phyloP scores from a whole-genome alignment of 2,329 filamentous ascomycete species.

The Trichoderma sp. region DNA sequence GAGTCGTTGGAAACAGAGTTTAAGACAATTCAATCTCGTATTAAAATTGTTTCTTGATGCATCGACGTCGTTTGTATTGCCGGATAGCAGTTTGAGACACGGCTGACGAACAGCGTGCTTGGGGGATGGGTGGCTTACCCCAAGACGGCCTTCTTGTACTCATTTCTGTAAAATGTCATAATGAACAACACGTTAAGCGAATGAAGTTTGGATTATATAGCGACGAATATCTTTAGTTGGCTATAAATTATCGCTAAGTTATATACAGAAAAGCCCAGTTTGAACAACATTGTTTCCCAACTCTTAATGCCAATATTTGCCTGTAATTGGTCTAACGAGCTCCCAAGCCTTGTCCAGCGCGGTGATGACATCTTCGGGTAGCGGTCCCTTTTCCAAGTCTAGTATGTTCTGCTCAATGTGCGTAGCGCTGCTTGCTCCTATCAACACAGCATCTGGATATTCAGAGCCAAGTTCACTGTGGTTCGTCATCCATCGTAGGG shows the following conservation, averaged over 20 bases:
- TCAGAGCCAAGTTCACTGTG: background rate
- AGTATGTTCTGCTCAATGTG: background rate
- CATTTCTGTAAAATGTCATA: too few relatives aligned
- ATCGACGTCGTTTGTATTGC: background rate
- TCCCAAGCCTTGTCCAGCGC: background rate
- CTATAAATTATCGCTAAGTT: background rate
- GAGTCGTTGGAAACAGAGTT: background rate
- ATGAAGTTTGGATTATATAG: background rate
- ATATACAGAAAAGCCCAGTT: background rate
- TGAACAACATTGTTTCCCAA: background rate
- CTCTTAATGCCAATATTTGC: background rate
- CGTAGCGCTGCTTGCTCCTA: background rate
- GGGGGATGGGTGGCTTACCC: background rate
- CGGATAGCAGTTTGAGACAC: background rate
- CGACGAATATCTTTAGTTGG: background rate
- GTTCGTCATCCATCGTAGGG: background rate
- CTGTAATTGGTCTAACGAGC: background rate
- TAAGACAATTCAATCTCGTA: background rate
- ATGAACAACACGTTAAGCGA: background rate
- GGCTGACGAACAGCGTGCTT: background rate
- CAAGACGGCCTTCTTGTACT: too few relatives aligned
- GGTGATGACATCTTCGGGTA: background rate
- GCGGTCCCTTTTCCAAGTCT: background rate
- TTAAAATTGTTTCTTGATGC: background rate
- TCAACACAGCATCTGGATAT: background rate